Percentiles rank a stretch among this genome's conserved stretches.
These are phyloP conservation scores for Neurospora sp. DNA, from an alignment of 495 filamentous ascomycete species.

Conservation along the genomic window DNA sequence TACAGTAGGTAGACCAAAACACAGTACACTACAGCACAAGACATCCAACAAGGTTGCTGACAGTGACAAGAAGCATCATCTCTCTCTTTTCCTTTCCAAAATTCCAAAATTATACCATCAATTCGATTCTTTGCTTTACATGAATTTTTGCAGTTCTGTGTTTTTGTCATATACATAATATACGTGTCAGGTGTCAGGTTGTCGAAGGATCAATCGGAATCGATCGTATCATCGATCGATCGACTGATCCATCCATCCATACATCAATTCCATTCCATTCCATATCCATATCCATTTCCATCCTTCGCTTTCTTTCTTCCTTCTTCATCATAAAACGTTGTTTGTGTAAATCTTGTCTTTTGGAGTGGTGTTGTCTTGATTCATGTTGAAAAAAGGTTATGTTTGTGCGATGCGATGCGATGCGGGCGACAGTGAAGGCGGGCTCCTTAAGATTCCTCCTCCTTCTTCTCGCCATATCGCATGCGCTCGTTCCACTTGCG, in stretches of 20 bases:
- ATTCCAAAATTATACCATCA: not conserved
- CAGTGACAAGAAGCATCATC: not conserved
- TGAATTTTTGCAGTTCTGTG: not conserved
- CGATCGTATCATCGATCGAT: not conserved
- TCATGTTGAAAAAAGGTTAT: not conserved
- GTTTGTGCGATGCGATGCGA: not conserved
- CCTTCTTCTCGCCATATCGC: constrained; percentile 26
- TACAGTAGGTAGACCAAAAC: not conserved
- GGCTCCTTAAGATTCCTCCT: constrained; percentile 18
- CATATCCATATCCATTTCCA: not conserved
- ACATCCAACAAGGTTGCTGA: not conserved
- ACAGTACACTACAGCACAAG: not conserved
- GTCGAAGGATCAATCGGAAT: not conserved
- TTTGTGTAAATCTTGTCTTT: not conserved
- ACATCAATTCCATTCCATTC: not conserved
- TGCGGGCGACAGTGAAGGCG: not conserved
- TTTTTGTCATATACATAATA: not conserved
- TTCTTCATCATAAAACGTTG: not conserved
- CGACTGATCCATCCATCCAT: not conserved
- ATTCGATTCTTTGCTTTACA: not conserved
- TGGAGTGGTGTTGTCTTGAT: not conserved
- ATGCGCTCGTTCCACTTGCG: constrained; percentile 67
- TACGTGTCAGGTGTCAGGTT: not conserved
- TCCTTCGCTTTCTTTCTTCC: not conserved
- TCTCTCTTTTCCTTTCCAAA: not conserved